Conservation (phyloP, 805 yeast species). For the Sugiyamaella lignohabitans region DNA sequence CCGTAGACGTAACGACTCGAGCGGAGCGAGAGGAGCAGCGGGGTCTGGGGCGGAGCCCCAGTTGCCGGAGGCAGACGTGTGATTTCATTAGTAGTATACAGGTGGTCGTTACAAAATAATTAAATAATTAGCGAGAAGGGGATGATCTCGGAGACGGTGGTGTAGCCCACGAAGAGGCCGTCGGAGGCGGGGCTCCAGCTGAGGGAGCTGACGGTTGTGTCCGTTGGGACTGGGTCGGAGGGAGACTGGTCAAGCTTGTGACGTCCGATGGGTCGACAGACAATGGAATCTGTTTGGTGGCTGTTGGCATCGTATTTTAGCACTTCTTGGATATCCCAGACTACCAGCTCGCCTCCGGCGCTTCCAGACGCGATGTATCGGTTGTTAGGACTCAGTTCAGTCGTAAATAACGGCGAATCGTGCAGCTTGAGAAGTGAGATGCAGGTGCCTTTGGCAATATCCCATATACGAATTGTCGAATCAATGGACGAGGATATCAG, state of each 20-base stretch:
- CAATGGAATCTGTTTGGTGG: too few species aligned
- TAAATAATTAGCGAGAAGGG: not conserved
- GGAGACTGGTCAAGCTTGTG: too few species aligned
- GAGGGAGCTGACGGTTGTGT: constrained; percentile 1
- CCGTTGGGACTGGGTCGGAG: not conserved
- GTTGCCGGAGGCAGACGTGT: not conserved
- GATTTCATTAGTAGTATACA: constrained; percentile 3
- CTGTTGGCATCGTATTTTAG: not conserved
- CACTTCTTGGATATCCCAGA: constrained; percentile 20
- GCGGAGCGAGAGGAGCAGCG: not conserved
- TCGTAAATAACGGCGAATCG: constrained; percentile 45
- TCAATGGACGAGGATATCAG: constrained; percentile 60
- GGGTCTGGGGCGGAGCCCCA: not conserved
- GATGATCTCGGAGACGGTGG: constrained; percentile 14
- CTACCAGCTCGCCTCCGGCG: constrained; percentile 47
- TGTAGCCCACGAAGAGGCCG: constrained; percentile 18
- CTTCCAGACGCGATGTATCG: constrained; percentile 57
- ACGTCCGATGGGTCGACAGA: too few species aligned
- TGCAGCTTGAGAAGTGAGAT: constrained; percentile 36
- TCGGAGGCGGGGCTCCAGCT: constrained; percentile 19
- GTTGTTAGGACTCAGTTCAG: constrained; percentile 46
- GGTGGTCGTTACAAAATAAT: not conserved
- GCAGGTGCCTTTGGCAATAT: constrained; percentile 34
- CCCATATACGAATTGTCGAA: constrained; percentile 66
- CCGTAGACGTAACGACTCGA: too few species aligned